Evolutionary conservation across 129 eudicot genomes (phyloP).

Genomic region (Artemisia argyi): DNA sequence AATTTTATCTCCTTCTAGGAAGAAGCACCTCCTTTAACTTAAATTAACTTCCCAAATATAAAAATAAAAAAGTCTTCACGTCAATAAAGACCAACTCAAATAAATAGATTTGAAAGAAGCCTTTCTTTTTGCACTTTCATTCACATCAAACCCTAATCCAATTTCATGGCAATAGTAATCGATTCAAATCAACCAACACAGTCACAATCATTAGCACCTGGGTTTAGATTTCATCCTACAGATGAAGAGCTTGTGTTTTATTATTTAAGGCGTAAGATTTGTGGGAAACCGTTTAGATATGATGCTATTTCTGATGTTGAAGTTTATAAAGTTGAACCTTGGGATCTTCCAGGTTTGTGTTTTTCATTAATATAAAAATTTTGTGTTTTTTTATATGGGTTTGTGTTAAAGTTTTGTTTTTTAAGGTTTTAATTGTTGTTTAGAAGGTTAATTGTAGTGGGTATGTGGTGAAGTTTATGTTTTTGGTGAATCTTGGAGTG

Average conservation of each 20-base stretch:
- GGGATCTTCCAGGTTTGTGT: conserved; percentile 83
- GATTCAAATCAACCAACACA: conserved; percentile 46
- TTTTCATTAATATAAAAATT: neutral
- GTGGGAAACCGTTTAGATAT: conserved; percentile 55
- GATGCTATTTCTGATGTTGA: conserved; percentile 80
- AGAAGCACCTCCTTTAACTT: neutral
- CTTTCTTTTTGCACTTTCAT: neutral
- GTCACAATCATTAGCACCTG: conserved; percentile 60
- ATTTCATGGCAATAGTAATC: conserved; percentile 35
- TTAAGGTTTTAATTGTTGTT: neutral
- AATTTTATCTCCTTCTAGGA: conserved; percentile 24
- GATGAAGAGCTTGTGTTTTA: conserved; percentile 86
- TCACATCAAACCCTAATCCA: conserved; percentile 27
- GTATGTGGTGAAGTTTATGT: neutral
- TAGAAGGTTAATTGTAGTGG: neutral
- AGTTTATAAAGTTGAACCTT: conserved; percentile 85
- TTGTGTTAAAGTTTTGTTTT: neutral
- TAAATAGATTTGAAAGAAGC: neutral
- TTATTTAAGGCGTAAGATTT: conserved; percentile 72
- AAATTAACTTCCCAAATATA: neutral
- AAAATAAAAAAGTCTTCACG: conserved; percentile 13
- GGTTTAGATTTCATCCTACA: conserved; percentile 90
- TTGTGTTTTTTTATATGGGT: neutral
- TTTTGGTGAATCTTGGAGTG: neutral
- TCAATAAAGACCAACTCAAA: conserved; percentile 28